Evolutionary conservation across 2,329 filamentous ascomycete genomes (phyloP).

Genomic region (Colletotrichum sp.): DNA sequence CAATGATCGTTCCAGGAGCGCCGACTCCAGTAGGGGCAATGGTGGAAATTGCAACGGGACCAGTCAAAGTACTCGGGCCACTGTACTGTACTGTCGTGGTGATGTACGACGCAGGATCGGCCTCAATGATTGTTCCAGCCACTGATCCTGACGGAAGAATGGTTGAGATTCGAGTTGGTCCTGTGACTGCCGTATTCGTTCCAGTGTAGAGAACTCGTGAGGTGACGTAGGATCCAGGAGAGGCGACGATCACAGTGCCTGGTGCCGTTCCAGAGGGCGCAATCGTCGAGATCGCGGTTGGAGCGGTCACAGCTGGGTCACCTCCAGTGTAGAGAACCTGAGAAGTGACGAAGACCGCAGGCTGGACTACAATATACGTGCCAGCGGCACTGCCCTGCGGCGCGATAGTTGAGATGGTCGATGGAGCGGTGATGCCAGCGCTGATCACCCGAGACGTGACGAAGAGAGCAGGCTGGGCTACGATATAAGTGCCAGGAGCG

Average conservation of each 20-base stretch:
- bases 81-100: not conserved
- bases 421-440: not conserved
- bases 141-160: slow-evolving; percentile 6
- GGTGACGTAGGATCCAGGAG: slow-evolving; percentile 13
- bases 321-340: not conserved
- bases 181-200: not conserved
- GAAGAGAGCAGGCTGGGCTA: not conserved
- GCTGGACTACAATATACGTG: not conserved
- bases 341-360: not conserved
- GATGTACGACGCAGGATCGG: not conserved
- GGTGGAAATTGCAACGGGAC: not conserved
- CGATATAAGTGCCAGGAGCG: slow-evolving; percentile 9
- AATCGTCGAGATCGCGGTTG: not conserved
- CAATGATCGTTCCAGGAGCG: slow-evolving; percentile 1
- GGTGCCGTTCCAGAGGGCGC: not conserved
- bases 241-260: not conserved
- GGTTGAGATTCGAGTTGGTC: not conserved
- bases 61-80: not conserved
- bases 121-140: not conserved
- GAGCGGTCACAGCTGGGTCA: not conserved
- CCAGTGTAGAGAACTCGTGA: slow-evolving; percentile 6
- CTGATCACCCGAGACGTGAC: not conserved
- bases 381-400: slow-evolving; percentile 3
- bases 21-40: not conserved
- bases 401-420: not conserved